Conservation (phyloP, 225 moss, liverwort and hornwort genomes). For the Physcomitrium patens region DNA sequence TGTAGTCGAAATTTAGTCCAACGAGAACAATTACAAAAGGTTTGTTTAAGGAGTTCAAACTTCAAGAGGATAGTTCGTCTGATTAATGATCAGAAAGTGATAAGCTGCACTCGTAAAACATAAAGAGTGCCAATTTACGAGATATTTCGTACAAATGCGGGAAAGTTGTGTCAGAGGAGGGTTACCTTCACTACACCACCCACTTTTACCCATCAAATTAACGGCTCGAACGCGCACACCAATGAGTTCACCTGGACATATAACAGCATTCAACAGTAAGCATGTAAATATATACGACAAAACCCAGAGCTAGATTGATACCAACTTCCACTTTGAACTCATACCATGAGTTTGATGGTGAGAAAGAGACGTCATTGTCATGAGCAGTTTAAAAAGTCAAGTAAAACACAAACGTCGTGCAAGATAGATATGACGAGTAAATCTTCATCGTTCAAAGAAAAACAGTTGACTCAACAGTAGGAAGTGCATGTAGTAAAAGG, state of each 20-base stretch:
- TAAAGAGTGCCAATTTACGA: neutral
- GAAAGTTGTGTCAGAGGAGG: slow-evolving; percentile 1
- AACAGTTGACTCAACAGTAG: slow-evolving; percentile 11
- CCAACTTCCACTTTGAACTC: neutral
- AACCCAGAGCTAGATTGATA: neutral
- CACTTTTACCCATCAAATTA: slow-evolving; percentile 56
- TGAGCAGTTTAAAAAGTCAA: neutral
- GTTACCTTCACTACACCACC: slow-evolving; percentile 49
- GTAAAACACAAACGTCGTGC: neutral
- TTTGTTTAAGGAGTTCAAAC: neutral
- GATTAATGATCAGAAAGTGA: neutral
- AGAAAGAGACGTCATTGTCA: slow-evolving; percentile 5
- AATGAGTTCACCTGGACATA: slow-evolving; percentile 42
- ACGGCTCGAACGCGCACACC: slow-evolving; percentile 50
- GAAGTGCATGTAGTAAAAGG: neutral
- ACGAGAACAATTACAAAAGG: slow-evolving; percentile 4
- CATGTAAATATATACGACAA: slow-evolving; percentile 10
- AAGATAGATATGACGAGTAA: neutral
- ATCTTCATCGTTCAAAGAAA: neutral
- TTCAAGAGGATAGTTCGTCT: neutral
- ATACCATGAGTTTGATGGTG: neutral
- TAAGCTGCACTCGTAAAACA: neutral
- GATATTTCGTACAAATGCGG: neutral
- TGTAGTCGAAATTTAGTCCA: slow-evolving; percentile 14
- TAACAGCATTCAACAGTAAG: slow-evolving; percentile 8